Conservation (phyloP, 208 protist species). For the Acanthamoeba lenticulata region DNA sequence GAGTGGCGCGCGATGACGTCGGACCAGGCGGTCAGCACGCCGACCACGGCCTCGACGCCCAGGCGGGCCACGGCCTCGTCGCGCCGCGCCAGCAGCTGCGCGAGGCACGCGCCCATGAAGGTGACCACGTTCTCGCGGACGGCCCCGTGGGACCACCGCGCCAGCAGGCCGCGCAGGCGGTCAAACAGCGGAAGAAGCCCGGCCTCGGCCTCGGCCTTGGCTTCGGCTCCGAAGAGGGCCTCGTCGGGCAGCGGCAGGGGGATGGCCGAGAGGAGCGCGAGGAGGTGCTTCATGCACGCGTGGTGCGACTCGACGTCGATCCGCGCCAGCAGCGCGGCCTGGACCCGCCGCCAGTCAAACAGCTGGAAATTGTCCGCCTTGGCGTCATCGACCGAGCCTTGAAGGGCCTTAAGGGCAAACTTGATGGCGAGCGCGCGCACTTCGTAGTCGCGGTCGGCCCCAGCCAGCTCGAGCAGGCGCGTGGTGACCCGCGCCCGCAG, state of each 20-base stretch:
- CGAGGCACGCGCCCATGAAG: conserved; percentile 3
- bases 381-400: too few species aligned
- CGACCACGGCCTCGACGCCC: neutral
- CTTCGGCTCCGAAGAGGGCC: neutral
- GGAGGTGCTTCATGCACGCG: neutral
- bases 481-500: neutral
- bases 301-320: neutral
- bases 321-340: neutral
- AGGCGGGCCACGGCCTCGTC: neutral
- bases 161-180: neutral
- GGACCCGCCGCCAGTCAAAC: neutral
- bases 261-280: neutral
- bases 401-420: neutral
- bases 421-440: conserved; percentile 1
- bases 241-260: neutral
- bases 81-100: neutral
- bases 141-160: neutral
- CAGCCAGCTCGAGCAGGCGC: neutral
- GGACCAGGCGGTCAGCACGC: neutral
- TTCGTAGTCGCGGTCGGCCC: neutral
- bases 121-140: neutral
- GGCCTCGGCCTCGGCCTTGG: neutral
- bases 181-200: neutral
- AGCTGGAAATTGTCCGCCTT: neutral
- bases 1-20: neutral